Percentiles rank a stretch among this genome's conserved stretches.
phyloP scores from a whole-genome alignment of 306 rosid genomes.

The Dalbergia cultrata region DNA sequence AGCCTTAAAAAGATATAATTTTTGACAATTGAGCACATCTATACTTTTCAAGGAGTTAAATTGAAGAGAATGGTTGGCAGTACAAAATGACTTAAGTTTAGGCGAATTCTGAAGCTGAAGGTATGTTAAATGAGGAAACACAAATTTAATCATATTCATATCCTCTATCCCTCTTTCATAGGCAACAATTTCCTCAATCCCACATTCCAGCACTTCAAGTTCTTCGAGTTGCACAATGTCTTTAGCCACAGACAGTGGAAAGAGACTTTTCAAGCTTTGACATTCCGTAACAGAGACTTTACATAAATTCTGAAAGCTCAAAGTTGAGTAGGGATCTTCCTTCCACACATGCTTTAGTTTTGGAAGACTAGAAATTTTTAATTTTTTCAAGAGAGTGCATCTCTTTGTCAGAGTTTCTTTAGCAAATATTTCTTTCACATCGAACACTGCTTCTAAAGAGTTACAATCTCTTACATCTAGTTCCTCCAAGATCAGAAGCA shows the following conservation, averaged over 20 bases:
- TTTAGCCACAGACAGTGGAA: no score
- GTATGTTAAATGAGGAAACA: neutral
- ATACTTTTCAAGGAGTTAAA: neutral
- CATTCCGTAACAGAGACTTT: neutral
- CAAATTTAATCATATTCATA: neutral
- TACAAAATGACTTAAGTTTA: neutral
- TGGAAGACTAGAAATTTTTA: neutral
- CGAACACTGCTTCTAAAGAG: conserved; percentile 16
- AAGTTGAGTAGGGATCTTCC: neutral
- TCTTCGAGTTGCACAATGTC: no score
- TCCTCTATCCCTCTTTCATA: neutral
- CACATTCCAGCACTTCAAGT: neutral
- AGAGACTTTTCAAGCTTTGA: neutral
- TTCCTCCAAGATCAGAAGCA: neutral
- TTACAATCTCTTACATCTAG: conserved; percentile 17
- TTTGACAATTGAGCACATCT: neutral
- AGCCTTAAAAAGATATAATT: neutral
- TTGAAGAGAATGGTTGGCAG: no score
- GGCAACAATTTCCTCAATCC: neutral
- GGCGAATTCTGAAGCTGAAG: neutral
- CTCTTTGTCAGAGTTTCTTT: neutral
- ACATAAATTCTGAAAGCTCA: no score
- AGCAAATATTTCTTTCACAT: neutral
- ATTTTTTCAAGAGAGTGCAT: neutral
- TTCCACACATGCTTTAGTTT: neutral